Evolutionary conservation across 305 asterid species (phyloP).

Genomic region (Fraxinus albicans): DNA sequence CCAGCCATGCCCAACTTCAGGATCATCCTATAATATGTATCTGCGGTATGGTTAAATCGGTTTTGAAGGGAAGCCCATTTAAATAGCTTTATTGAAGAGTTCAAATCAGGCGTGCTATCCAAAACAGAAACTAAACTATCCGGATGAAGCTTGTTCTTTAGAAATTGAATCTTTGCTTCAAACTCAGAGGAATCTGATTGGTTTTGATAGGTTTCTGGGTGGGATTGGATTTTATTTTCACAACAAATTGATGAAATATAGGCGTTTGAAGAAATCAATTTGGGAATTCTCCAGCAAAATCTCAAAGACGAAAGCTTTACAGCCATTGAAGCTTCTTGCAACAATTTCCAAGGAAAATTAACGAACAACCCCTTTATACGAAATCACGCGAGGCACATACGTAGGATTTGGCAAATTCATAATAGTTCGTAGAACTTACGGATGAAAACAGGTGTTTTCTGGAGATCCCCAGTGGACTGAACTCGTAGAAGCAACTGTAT

Average conservation of each 20-base stretch:
- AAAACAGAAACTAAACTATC: slow-evolving; percentile 47
- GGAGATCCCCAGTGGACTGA: not conserved
- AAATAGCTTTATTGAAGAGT: slow-evolving; percentile 63
- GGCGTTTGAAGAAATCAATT: slow-evolving; percentile 39
- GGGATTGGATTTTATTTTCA: slow-evolving; percentile 36
- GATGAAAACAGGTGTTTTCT: not conserved
- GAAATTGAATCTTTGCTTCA: slow-evolving; percentile 51
- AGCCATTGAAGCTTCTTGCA: slow-evolving; percentile 47
- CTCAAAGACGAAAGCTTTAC: slow-evolving; percentile 49
- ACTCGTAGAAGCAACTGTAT: not conserved
- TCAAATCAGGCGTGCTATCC: slow-evolving; percentile 63
- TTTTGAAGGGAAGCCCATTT: slow-evolving; percentile 81
- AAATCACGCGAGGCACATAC: not conserved
- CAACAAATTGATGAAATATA: slow-evolving; percentile 56
- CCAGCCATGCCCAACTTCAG: slow-evolving; percentile 79
- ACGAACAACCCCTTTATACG: not conserved
- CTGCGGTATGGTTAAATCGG: slow-evolving; percentile 51
- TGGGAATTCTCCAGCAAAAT: slow-evolving; percentile 40
- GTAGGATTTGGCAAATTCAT: not conserved
- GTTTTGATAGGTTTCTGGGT: slow-evolving; percentile 43
- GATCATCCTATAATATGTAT: slow-evolving; percentile 61
- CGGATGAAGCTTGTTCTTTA: slow-evolving; percentile 57
- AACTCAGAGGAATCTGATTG: slow-evolving; percentile 38
- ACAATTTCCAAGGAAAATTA: not conserved
- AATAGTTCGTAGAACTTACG: not conserved